phyloP scores from a whole-genome alignment of 2,329 filamentous ascomycete genomes.

The Penicillium sp. region DNA sequence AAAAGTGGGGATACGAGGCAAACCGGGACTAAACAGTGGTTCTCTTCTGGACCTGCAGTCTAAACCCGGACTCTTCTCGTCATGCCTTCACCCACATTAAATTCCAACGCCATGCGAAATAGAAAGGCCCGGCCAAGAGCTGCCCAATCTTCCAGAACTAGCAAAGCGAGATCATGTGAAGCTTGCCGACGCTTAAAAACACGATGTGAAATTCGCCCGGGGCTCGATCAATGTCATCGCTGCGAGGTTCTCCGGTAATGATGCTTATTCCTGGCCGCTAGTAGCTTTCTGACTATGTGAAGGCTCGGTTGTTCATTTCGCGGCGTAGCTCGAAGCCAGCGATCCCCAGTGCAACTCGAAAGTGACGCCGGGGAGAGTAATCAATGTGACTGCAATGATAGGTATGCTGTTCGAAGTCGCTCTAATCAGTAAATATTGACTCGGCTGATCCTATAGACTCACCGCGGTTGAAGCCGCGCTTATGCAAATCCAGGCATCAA shows the following conservation, averaged over 20 bases:
- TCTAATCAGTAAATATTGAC: background rate
- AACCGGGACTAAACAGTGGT: background rate
- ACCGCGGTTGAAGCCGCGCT: conserved; percentile 5
- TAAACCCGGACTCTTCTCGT: background rate
- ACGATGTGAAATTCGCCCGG: conserved; percentile 13
- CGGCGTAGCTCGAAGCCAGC: background rate
- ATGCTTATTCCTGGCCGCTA: background rate
- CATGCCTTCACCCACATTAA: background rate
- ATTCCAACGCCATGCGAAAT: background rate
- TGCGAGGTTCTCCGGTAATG: conserved; percentile 11
- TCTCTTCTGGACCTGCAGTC: background rate
- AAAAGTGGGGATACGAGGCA: background rate
- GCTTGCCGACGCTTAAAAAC: conserved; percentile 21
- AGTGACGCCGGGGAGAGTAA: background rate
- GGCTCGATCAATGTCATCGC: conserved; percentile 13
- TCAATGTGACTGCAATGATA: conserved; percentile 2
- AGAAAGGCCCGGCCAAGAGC: background rate
- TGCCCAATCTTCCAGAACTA: background rate
- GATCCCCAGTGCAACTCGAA: background rate
- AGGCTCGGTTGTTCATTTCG: conserved; percentile 11
- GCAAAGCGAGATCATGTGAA: conserved; percentile 16
- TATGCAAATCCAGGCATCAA: conserved; percentile 4
- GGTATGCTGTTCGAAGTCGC: conserved; percentile 1
- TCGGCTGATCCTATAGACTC: background rate
- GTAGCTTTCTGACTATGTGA: background rate